Evolutionary conservation across 805 yeast species (phyloP), one percentile per base, ranked within the genome.

Genomic region (Debaryomyces prosopidis): DNA sequence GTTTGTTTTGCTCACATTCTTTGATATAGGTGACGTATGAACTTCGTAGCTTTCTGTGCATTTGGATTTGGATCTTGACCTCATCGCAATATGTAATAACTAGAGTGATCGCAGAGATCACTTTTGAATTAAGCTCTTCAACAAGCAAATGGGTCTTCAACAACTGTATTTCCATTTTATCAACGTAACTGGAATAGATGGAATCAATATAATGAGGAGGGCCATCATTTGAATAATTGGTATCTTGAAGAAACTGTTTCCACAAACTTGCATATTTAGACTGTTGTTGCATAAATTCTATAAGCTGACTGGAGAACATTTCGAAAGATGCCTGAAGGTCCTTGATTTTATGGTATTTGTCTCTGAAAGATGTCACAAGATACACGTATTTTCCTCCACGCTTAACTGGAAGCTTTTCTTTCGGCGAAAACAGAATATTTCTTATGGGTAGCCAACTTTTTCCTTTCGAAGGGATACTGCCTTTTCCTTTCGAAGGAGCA

Each of bases 21-120:
- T 15, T 36, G 17, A 44, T 26, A 36, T 46, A 49, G 12, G 3
- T 28, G 23, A 42, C 39, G 37, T 47, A 49, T 8, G 39, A 36
- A 9, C 39, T 32, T 28, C 36, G 41, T 5, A 33, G 19, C 40
- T 44, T 49, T 11, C 40, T 34, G 23, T 44, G 46, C 14, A 11
- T 11, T 18, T 33, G 34, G 15, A 44, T 43, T 15, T 42, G 40
- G 5, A 15, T n/a, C 30, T 34, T 42, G 17, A 37, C 47, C 8
- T 42, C 19, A 12, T 44, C 39, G 44, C 53, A 49, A n/a, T 34
- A 37, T 7, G n/a, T 32, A 31, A 44, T 14, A 15, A 46, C 51
- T 14, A 39, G n/a, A 7, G 36, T 26, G 17, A 49, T 19, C 1
- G 48, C 28, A 12, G 27, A 14, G 27, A 49, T 23, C n/a, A 49